Evolutionary conservation across 768 basidiomycete genomes (phyloP), one percentile per base, ranked within the genome.

Genomic region (Tephrocybe rancida): DNA sequence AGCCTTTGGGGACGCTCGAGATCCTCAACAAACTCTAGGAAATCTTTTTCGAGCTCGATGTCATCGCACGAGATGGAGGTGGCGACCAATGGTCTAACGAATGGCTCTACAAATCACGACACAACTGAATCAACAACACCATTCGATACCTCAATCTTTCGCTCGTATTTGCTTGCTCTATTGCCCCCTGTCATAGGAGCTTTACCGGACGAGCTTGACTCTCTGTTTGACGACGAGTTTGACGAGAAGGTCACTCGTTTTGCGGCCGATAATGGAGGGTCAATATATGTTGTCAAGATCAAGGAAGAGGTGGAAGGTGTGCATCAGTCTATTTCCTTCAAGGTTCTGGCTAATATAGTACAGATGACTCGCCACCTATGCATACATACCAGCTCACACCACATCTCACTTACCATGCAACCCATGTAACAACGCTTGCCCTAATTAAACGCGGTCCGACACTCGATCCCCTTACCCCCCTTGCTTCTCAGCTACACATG

Each of bases 381-480:
- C 86, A 84, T 66, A 72, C 77, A 44, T 92, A 91, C 68, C 76
- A 81, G 25, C 77, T 92, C 34, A 85, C 87, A 11, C 70, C 88
- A 25, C 81, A 90, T 56, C 79, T 98, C 51, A 76, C 80, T n/a
- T 90, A 97, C 73, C 85, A 93, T 41, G 73, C 89, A 6, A 82
- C 86, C 37, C 85, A 91, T 72, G 77, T 86, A 49, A 91, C 88
- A 18, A 95, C 95, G 0, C 82, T 99, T 43, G 95, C 95, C 22
- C 80, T 99, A 67, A 98, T 99, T 76, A 98, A 98, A 71, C 91
- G 95, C 49, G 83, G 85, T 18, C 84, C 88, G 1, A 85, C 84
- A 3, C 80, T 99, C 38, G 95, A 97, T 71, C 80, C 90, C 4
- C 66, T 84, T n/a, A 74, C 79, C 6, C 88, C 95, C 1, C 81